Evolutionary conservation across 129 eudicot genomes (phyloP), one percentile per base, ranked within the genome.

Genomic region (Smallanthus sonchifolius): DNA sequence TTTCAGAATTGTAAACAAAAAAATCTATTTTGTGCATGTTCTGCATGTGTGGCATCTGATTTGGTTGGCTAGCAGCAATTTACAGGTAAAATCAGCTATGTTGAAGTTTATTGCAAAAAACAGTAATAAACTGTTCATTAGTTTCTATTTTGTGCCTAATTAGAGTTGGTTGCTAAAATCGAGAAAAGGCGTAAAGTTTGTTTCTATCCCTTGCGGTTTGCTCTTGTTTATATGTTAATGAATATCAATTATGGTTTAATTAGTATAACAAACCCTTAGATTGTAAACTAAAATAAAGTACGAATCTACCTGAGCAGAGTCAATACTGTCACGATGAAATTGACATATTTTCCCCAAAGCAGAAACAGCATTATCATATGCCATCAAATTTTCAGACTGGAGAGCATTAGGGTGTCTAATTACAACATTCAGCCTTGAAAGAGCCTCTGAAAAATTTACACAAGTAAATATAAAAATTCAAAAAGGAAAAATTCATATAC

Each of bases 321-420:
- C 97, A 59, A 94, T 94, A 81, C 90, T 85, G 78, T 94, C 99
- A 55, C 96, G 97, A 82, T 94, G 97, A 67, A 90, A 94, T 65
- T 91, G 96, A 40, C 99, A 94, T 67, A 94, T 83, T 86, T 94
- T 94, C 52, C 99, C 99, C 73, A 94, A 70, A 59, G 99, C 99
- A 75, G 99, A 94, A 73, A 94, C 96, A 10, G 99, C 97, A 79
- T 94, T 94, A 77, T 94, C 99, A 80, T 91, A 94, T 52, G 99
- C 96, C 99, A 94, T 90, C 44, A 90, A 84, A 57, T 91, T 90
- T 9, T 94, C 99, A 13, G 97, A 70, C 37, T 90, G 96, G 73
- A 44, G 68, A 11, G 97, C 89, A 85, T 83, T 86, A 19, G 97
- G 97, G 64, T 94, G 86, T 75, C 89, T 70, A 64, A 94, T 90